Base-by-base conservation (phyloP, 176 grass and related monocot genomes). In the barley (Hordeum vulgare) region DNA sequence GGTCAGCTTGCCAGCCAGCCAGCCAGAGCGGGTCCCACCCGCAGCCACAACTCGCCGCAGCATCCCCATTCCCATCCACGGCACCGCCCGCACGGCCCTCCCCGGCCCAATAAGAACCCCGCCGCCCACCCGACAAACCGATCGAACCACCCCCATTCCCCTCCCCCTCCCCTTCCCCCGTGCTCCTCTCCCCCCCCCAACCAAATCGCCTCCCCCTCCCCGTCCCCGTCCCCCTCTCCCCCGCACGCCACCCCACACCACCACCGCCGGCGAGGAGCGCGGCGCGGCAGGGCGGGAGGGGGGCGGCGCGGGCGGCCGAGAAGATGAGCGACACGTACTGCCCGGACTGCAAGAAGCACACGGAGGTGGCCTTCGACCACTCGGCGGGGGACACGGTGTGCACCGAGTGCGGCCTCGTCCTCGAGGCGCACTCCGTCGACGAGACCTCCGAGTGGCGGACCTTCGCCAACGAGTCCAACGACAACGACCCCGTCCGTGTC, bases 291-390 rank as follows among this genome's bases (percentile, higher is more conserved):
- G 23, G 81, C 41, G 42, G 23, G 81, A 7, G 59, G 66, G 18
- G 24, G 80, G 3, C 56, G 58, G 10, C 7, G 4, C 21, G n/a
- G 54, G 0, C 66, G 42, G 51, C 12, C n/a, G 73, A 67, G 13
- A 42, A 63, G 76, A 97, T 97, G 94, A 82, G 87, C 57, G 91
- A 94, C 89, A 74, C 87, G n/a, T 97, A 76, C 72, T 97, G 94
- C 84, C 89, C 85, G n/a, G 94, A 94, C 59, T 97, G 94, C 94
- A 94, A 94, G 89, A 86, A 88, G 81, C 87, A 86, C 41, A 97
- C 94, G 82, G 91, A 91, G 89, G 89, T 91, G 86, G 94, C 92
- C 39, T 94, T 97, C 85, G 94, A 97, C 82, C 94, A 94, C 85
- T 89, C 91, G 58, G 91, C 94, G 33, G 94, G 94, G 76, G 94